Percentiles rank a stretch among this genome's conserved stretches.
These are phyloP conservation scores for Metschnikowia corniflorae DNA, from an alignment of 805 yeast genomes.

Conservation along the genomic window DNA sequence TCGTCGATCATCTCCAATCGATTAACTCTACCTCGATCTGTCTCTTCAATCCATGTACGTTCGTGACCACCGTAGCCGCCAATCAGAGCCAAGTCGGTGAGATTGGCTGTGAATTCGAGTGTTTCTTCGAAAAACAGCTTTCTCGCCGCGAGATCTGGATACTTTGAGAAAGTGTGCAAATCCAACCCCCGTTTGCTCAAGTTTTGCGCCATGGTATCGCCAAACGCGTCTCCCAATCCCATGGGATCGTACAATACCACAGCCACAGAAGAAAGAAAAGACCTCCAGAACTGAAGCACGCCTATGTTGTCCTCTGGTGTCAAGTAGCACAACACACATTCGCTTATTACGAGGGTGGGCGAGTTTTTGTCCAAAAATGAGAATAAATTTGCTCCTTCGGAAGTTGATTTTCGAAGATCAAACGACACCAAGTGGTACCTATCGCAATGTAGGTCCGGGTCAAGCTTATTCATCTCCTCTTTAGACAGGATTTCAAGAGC, in stretches of 20 bases:
- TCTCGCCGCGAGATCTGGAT: constrained; percentile 41
- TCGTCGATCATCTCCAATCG: constrained; percentile 69
- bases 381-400: constrained; percentile 12
- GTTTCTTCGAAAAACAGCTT: constrained; percentile 19
- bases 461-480: constrained; percentile 22
- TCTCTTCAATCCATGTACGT: constrained; percentile 40
- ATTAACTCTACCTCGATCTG: constrained; percentile 44
- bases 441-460: constrained; percentile 31
- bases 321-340: constrained; percentile 74
- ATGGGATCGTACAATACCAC: constrained; percentile 68
- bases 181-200: constrained; percentile 58
- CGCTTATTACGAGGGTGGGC: constrained; percentile 66
- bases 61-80: constrained; percentile 32
- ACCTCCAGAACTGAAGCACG: constrained; percentile 43
- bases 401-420: constrained; percentile 46
- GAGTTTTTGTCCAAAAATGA: constrained; percentile 25
- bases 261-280: constrained; percentile 23
- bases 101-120: constrained; percentile 28
- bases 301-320: constrained; percentile 45
- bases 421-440: constrained; percentile 52
- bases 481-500: constrained; percentile 11
- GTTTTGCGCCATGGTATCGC: constrained; percentile 63
- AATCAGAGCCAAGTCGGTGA: constrained; percentile 46
- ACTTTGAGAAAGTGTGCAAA: constrained; percentile 53
- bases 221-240: constrained; percentile 60